Conservation (phyloP, 768 basidiomycete species). For the Suillus brevipes region DNA sequence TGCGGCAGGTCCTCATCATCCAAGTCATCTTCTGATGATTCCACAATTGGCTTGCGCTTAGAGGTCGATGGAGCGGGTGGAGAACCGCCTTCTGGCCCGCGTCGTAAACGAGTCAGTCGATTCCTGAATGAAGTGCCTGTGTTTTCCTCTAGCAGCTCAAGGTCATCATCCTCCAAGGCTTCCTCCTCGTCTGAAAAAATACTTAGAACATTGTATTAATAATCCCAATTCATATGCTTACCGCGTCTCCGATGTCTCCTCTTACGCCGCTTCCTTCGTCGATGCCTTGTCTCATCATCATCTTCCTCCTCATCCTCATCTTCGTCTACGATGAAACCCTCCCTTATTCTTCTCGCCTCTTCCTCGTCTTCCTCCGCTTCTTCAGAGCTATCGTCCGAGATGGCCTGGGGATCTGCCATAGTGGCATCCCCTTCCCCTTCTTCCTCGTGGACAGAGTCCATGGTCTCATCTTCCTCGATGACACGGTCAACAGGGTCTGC, state of each 20-base stretch:
- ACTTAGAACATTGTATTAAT: conserved; percentile 16
- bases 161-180: conserved; percentile 80
- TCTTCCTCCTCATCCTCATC: conserved; percentile 79
- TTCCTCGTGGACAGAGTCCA: conserved; percentile 48
- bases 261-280: conserved; percentile 67
- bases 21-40: conserved; percentile 79
- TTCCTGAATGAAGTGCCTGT: conserved; percentile 79
- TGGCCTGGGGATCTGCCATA: conserved; percentile 42
- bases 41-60: conserved; percentile 56
- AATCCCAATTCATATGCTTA: conserved; percentile 29
- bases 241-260: conserved; percentile 59
- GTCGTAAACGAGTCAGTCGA: conserved; percentile 72
- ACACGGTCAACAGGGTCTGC: conserved; percentile 35
- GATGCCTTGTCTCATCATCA: conserved; percentile 52
- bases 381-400: conserved; percentile 82
- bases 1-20: conserved; percentile 53
- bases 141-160: conserved; percentile 83
- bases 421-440: conserved; percentile 57
- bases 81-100: conserved; percentile 72
- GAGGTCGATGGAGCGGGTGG: conserved; percentile 63
- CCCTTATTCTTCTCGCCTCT: conserved; percentile 73
- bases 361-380: conserved; percentile 92
- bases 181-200: conserved; percentile 54
- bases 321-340: conserved; percentile 93
- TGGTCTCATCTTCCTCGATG: conserved; percentile 56